Conservation (phyloP, 2,329 filamentous ascomycete genomes). For the Diaporthe eres region DNA sequence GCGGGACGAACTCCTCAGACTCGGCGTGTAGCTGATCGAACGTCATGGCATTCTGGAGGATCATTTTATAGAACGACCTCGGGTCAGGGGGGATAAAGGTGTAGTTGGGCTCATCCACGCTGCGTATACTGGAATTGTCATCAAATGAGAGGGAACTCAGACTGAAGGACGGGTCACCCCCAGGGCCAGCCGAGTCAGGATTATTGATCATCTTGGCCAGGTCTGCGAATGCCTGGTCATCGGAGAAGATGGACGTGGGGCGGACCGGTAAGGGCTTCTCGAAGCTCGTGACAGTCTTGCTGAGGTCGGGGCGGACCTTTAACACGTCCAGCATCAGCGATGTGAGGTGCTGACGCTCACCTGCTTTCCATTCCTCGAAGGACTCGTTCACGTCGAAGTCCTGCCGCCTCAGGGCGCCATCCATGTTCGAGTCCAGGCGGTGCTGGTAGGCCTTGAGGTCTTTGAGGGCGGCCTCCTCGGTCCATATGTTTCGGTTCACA, state of each 20-base stretch:
- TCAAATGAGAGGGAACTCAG: slow-evolving; percentile 76
- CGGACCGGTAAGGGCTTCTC: slow-evolving; percentile 72
- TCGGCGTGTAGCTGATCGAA: slow-evolving; percentile 73
- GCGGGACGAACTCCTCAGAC: slow-evolving; percentile 62
- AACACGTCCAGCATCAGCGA: slow-evolving; percentile 95
- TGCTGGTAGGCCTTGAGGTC: slow-evolving; percentile 96
- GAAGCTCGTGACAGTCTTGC: slow-evolving; percentile 77
- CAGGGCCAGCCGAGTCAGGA: slow-evolving; percentile 56
- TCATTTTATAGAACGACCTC: slow-evolving; percentile 84
- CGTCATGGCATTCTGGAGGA: slow-evolving; percentile 82
- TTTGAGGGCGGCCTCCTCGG: slow-evolving; percentile 88
- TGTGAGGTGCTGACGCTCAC: slow-evolving; percentile 88
- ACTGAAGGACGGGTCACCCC: slow-evolving; percentile 77
- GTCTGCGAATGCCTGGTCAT: slow-evolving; percentile 68
- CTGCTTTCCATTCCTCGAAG: slow-evolving; percentile 91
- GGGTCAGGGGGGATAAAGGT: slow-evolving; percentile 92
- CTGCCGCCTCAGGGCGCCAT: slow-evolving; percentile 81
- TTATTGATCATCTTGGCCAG: slow-evolving; percentile 66
- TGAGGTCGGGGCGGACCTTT: slow-evolving; percentile 86
- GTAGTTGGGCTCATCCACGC: slow-evolving; percentile 77
- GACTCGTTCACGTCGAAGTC: slow-evolving; percentile 94
- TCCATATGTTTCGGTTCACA: slow-evolving; percentile 85
- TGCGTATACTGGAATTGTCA: slow-evolving; percentile 64
- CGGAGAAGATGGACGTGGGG: slow-evolving; percentile 59
- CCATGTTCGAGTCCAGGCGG: slow-evolving; percentile 84